Base-by-base conservation (phyloP, 306 rosid genomes). In the Hippophae rhamnoides region DNA sequence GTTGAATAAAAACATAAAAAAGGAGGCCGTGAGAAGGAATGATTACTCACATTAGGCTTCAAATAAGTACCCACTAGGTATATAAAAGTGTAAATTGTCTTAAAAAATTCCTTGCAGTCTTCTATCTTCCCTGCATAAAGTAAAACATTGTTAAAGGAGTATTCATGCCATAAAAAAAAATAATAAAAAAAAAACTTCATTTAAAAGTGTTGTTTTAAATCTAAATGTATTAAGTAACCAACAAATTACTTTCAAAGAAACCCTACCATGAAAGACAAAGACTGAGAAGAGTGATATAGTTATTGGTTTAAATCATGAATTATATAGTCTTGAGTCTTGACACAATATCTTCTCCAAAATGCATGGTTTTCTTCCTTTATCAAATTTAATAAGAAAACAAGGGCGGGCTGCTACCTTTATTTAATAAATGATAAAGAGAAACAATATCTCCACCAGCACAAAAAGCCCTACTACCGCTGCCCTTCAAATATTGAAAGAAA, bases 391-490 rank as follows among this genome's bases (percentile, higher is more conserved):
- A 12, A 14, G 40, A 23, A 57, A 13, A 50, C 12, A 9, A 13
- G 14, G 68, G 40, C 47, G 31, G 42, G 60, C 1, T 56, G 47
- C 47, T 52, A 83, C 96, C 96, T 75, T 72, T 43, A 6, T 85
- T 83, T 43, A 79, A 56, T 45, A 71, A 51, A 69, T 65, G 84
- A 75, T 81, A 81, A 41, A 92, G 70, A 0, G 95, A 58, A 63
- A 83, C 93, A 61, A 92, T 52, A 76, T 92, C 96, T 61, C 98
- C 96, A n/a, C 98, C 98, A 49, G 96, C 93, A 63, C 85, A 78
- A 64, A 87, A 92, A 41, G 93, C 95, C 76, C 84, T 79, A 18
- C 23, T 18, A 70, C 85, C 95, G 72, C 85, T 79, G 58, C 98
- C 96, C 98, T 90, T 77, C 41, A 77, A 38, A 62, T 46, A 68